Evolutionary conservation across 345 rosid species (phyloP), one percentile per base, ranked within the genome.

Genomic region (Erucastrum elatum): DNA sequence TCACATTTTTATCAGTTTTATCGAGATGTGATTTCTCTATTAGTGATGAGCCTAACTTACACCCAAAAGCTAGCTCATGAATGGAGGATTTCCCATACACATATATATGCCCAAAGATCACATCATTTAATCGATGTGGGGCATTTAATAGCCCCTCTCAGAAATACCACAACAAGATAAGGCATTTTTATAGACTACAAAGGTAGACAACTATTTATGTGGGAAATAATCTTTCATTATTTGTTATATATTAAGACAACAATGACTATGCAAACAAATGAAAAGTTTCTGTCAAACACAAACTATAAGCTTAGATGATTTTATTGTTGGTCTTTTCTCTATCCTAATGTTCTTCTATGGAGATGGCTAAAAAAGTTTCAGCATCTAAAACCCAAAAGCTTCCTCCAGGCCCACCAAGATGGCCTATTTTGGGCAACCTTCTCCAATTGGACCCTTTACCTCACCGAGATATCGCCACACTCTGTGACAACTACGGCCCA

Each of bases 371-470:
- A 64, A 11, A 21, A 21, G 77, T 33, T 4, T 72, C 76, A 7
- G n/a, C 26, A 53, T 46, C 12, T 4, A 82, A 77, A 46, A 25
- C 74, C 26, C 71, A 78, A 51, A 82, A 41, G 21, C 93, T 94
- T 49, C 95, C 97, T 26, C 97, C 97, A 0, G 97, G 98, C 67
- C 98, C 97, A 44, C 84, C 79, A 31, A 75, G 88, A 21, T 90
- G 87, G 98, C 95, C 97, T 16, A 21, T 92, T 0, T 76, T 90
- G 5, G 98, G 98, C 17, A 94, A 90, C 82, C 95, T 94, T 69
- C 92, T 94, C 46, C 98, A 90, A 10, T 30, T 93, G 61, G 87
- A 91, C n/a, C 91, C 21, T 13, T 84, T 87, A 68, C 97, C 97
- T 35, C 98, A 92, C 56, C 68, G 92, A 4, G 97, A 92, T 79